Base-by-base conservation (phyloP, 2,329 filamentous ascomycete species). In the Ascochyta clinopodiicola region DNA sequence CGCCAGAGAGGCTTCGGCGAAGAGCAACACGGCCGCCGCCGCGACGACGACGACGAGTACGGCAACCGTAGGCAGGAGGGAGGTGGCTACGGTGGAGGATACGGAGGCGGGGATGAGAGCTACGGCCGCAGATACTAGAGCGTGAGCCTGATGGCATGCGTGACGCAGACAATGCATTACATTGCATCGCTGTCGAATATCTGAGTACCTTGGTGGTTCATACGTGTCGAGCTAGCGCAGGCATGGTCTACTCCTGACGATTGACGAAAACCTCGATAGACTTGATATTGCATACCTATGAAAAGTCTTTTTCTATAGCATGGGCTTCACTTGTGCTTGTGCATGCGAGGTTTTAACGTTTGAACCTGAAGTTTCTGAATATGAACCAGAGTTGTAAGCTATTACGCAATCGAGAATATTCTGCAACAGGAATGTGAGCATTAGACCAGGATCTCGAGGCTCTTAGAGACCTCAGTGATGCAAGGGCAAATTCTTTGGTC, bases 91-190 rank as follows among this genome's bases (percentile, higher is more conserved):
- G 51, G 49, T 10, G 57, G 58, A 10, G 56, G 24, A 3, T 42
- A 29, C 8, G 40, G 40, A 21, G 40, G 12, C 27, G 27, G 22
- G 19, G 52, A 56, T 36, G 45, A 55, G 40, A 40, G 51, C 9
- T 60, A 61, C 17, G 60, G 54, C n/a, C 44, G 59, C 19, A 60
- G 59, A 40, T 62, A 64, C 47, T 62, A 37, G 40, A 34, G 38
- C 17, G 15, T 17, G 24, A 36, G 29, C 45, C 37, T 15, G 10
- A 38, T 24, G 21, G 19, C 21, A 13, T 24, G 32, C n/a, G 32
- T 9, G 32, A 35, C 17, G 32, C 12, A 38, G 12, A n/a, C 17
- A 31, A 29, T 42, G 24, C 42, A 17, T 25, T 44, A 32, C 48
- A 29, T 24, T 34, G 37, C 37, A 43, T 35, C 44, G 48, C 39